Evolutionary conservation across 768 basidiomycete species (phyloP).

Genomic region (Amanita pseudoporphyria): DNA sequence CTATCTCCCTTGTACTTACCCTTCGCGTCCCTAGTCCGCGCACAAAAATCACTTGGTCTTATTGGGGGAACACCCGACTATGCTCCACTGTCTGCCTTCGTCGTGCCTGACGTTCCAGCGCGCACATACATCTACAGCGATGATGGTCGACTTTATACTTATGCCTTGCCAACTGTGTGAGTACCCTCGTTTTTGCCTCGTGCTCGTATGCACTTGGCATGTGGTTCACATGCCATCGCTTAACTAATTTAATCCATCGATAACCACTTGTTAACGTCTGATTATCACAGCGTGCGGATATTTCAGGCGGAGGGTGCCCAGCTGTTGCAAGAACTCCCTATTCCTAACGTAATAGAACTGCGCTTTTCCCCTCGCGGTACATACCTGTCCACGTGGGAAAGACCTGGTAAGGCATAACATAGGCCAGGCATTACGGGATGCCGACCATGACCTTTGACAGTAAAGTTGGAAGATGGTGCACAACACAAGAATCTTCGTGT

Average conservation of each 20-base stretch:
- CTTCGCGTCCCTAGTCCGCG: constrained; percentile 54
- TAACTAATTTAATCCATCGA: background rate
- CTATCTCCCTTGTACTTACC: background rate
- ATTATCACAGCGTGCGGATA: constrained; percentile 52
- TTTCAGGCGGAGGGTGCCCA: constrained; percentile 65
- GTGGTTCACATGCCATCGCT: constrained; percentile 1
- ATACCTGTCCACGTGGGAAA: constrained; percentile 93
- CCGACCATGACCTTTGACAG: constrained; percentile 18
- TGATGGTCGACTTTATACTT: constrained; percentile 83
- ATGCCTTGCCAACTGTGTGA: constrained; percentile 67
- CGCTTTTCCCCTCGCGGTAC: constrained; percentile 91
- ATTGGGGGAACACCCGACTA: constrained; percentile 78
- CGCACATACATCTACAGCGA: constrained; percentile 75
- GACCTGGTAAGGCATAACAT: constrained; percentile 45
- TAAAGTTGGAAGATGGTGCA: constrained; percentile 81
- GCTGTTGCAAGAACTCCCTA: constrained; percentile 64
- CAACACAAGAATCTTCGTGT: constrained; percentile 94
- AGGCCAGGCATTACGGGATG: background rate
- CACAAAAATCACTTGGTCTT: constrained; percentile 88
- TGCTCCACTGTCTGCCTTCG: constrained; percentile 49
- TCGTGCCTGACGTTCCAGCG: constrained; percentile 58
- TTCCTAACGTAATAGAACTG: constrained; percentile 74
- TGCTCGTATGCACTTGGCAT: constrained; percentile 4
- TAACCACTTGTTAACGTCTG: constrained; percentile 5
- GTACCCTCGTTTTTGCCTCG: constrained; percentile 22